phyloP scores from a whole-genome alignment of 768 basidiomycete genomes.

The Naematelia aurantialba region DNA sequence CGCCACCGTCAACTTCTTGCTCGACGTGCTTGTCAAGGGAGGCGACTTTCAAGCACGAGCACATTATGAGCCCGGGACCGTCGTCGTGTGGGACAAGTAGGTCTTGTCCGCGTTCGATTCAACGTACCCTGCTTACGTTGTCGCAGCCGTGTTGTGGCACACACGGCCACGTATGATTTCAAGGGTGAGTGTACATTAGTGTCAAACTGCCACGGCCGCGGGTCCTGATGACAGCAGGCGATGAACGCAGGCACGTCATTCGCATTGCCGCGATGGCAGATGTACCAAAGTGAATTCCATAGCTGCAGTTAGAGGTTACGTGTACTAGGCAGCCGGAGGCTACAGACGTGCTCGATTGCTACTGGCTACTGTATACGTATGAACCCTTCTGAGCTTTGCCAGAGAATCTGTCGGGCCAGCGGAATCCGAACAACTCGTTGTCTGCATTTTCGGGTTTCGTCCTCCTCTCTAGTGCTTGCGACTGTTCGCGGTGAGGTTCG shows the following conservation, averaged over 20 bases:
- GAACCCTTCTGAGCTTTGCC: too few relatives aligned
- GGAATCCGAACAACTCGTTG: too few relatives aligned
- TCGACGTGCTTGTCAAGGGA: slow-evolving; percentile 18
- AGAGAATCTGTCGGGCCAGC: too few relatives aligned
- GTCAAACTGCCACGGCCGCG: neutral
- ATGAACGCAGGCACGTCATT: slow-evolving; percentile 6
- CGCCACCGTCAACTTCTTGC: slow-evolving; percentile 9
- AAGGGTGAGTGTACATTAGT: neutral
- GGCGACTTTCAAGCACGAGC: slow-evolving; percentile 52
- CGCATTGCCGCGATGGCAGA: slow-evolving; percentile 10
- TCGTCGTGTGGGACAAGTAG: slow-evolving; percentile 58
- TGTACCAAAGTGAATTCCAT: neutral
- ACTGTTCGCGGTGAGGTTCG: too few relatives aligned
- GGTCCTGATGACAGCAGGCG: neutral
- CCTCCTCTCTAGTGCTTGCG: too few relatives aligned
- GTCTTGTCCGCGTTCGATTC: neutral
- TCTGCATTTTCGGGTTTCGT: too few relatives aligned
- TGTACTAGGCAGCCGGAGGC: too few relatives aligned
- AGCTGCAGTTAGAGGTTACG: too few relatives aligned
- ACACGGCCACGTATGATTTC: slow-evolving; percentile 10
- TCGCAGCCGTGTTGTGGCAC: slow-evolving; percentile 5
- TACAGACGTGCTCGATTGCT: too few relatives aligned
- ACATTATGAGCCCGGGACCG: slow-evolving; percentile 57
- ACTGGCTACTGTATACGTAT: too few relatives aligned
- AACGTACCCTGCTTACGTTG: neutral